Evolutionary conservation across 2,329 filamentous ascomycete genomes (phyloP).

Genomic region (Fusarium anthophilum): DNA sequence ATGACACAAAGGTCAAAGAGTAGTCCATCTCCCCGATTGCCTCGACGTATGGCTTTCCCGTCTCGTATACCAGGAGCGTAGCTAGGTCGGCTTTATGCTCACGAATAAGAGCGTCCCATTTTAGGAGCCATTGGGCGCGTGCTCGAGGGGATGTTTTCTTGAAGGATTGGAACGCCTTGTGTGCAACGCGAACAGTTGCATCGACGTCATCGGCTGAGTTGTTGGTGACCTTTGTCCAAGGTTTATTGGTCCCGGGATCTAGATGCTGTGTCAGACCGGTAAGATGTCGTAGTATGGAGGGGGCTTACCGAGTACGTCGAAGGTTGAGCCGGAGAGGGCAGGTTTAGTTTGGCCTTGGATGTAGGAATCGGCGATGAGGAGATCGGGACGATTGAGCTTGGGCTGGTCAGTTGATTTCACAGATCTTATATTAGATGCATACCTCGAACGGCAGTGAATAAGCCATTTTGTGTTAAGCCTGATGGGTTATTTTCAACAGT

Average conservation of each 20-base stretch:
- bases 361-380: background rate
- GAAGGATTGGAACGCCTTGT: constrained; percentile 51
- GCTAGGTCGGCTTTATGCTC: constrained; percentile 52
- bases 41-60: constrained; percentile 66
- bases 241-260: constrained; percentile 10
- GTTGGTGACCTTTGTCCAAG: background rate
- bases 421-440: rapidly evolving
- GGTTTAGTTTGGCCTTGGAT: background rate
- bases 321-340: background rate
- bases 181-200: constrained; percentile 30
- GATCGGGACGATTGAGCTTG: constrained; percentile 3
- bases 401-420: rapidly evolving
- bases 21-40: constrained; percentile 66
- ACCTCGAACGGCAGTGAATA: background rate
- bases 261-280: background rate
- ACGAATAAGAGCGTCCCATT: constrained; percentile 51
- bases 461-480: background rate
- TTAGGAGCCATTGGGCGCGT: constrained; percentile 46
- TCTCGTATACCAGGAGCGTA: constrained; percentile 57
- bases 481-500: rapidly evolving
- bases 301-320: constrained; percentile 1
- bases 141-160: constrained; percentile 49
- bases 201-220: constrained; percentile 44
- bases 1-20: constrained; percentile 62
- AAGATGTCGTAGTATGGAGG: too few species aligned